Evolutionary conservation across 106 monocot species (phyloP), one percentile per base, ranked within the genome.

Genomic region (Dendrobium chrysotoxum): DNA sequence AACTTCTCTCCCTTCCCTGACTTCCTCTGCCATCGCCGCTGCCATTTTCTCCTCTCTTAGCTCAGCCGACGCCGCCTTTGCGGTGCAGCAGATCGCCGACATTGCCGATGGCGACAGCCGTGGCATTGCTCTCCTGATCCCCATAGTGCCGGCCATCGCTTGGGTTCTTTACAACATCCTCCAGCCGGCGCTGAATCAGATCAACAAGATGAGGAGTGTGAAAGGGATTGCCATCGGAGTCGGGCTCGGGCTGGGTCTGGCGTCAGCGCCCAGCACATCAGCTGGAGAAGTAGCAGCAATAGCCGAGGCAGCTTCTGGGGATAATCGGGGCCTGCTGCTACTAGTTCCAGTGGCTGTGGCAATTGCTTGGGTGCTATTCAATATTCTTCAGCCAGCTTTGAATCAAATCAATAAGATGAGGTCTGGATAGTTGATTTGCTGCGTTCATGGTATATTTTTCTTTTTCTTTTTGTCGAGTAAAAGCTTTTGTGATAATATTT

Each of bases 301-400:
- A 20, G 78, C 71, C 4, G 82, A 76, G 6, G 85, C 88, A 17
- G 50, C 81, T 5, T 83, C 86, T 3, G 72, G 80, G 2, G 96
- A 96, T 25, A 93, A 78, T 88, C 50, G 96, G 64, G 96, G 96
- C 5, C 75, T 90, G 84, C 87, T 93, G 74, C 80, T 96, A 76
- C 80, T 96, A 44, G 87, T 91, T 57, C 91, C 92, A 17, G 87
- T 96, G 38, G 85, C 85, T 3, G 93, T 92, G 64, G 96, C 93
- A 0, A 84, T 96, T 23, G 85, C 74, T 15, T 96, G 96, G 93
- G 96, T 96, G 17, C 83, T 96, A 40, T 96, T 83, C 84, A 96
- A 96, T 85, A 96, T 96, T 17, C 88, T 96, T 10, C 96, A 94
- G 83, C 96, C 96, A 10, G 94, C 96, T 0, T 79, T 94, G 78